A percentile compares a stretch with the other conserved stretches of the same genome.
Conservation (phyloP, 352 stramenopile species). For the Globisporangium orthogonon region DNA sequence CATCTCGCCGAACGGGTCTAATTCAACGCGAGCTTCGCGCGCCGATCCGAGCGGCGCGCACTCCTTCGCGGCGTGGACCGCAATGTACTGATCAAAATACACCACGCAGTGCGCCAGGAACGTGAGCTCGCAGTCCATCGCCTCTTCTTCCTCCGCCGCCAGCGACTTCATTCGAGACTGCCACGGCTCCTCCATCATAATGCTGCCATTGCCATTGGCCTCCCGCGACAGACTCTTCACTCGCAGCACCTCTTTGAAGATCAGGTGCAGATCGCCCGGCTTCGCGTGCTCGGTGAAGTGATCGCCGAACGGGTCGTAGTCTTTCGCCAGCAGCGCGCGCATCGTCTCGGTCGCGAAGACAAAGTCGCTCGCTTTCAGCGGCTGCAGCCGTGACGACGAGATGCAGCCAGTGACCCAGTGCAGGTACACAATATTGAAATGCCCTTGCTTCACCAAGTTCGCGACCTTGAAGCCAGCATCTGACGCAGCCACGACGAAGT, state of each 20-base stretch:
- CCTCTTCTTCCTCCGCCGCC: conserved; percentile 53
- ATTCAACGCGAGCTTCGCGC: conserved; percentile 6
- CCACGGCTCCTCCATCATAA: conserved; percentile 24
- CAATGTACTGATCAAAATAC: conserved; percentile 42
- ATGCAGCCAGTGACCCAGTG: conserved; percentile 57
- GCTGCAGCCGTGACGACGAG: conserved; percentile 19
- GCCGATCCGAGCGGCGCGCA: background rate
- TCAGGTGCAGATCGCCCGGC: conserved; percentile 35
- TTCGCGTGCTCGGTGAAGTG: conserved; percentile 59
- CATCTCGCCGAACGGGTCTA: conserved; percentile 25
- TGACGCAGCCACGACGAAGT: conserved; percentile 56
- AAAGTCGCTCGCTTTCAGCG: conserved; percentile 52
- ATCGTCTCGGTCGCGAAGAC: conserved; percentile 66
- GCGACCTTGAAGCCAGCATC: conserved; percentile 67
- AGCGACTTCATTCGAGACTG: conserved; percentile 35
- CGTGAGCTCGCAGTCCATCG: conserved; percentile 61
- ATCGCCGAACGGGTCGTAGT: conserved; percentile 70
- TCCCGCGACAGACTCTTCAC: background rate
- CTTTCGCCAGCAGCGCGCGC: conserved; percentile 41
- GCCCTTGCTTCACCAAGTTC: conserved; percentile 77
- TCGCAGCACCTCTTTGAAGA: conserved; percentile 37
- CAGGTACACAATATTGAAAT: conserved; percentile 68
- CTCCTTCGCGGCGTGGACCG: conserved; percentile 7
- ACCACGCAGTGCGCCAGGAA: conserved; percentile 71
- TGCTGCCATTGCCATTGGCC: background rate